Evolutionary conservation across 2,329 filamentous ascomycete species (phyloP), one percentile per base, ranked within the genome.

Genomic region (Leptographium procerum): DNA sequence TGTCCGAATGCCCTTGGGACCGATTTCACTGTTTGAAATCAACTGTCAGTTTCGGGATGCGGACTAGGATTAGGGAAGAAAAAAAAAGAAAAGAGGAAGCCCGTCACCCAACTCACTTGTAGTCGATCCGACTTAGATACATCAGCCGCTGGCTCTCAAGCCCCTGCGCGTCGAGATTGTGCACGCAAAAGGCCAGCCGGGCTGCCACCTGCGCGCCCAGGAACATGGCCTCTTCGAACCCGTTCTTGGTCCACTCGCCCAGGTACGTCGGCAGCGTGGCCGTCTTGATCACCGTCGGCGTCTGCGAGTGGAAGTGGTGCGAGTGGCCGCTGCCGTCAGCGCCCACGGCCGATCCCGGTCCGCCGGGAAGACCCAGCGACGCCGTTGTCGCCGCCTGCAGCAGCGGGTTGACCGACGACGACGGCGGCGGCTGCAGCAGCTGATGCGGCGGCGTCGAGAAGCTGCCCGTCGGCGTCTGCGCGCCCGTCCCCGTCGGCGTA

Each of bases 201-300:
- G 88, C 90, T 1, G 88, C 89, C 34, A 96, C 87, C 72, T 95
- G 89, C 2, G 89, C 88, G 13, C 91, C 91, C 8, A 96, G 75
- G 72, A 96, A 96, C 67, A 85, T 83, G 54, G 88, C 84, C 72
- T 96, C 91, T 67, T 96, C 91, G 67, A 82, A 80, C 58, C 82
- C 77, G 63, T 85, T 82, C 72, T 88, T 91, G 68, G 90, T 90
- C 90, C 91, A 96, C 71, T 96, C 91, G 13, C 87, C 83, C 64
- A 96, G 87, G 71, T 96, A 96, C 57, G 89, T 87, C 0, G 91
- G 91, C 64, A 89, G 77, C 64, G 84, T 82, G 31, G 89, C 83
- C 31, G 84, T 77, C 76, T 89, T 92, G 75, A 96, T 91, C 55
- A 82, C 86, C 28, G 87, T 95, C 0, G 91, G 91, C 9, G 90